Percentiles rank a stretch among this genome's conserved stretches.
These are phyloP conservation scores for Colletotrichum phormii DNA, from an alignment of 2,329 filamentous ascomycete genomes.

Conservation along the genomic window DNA sequence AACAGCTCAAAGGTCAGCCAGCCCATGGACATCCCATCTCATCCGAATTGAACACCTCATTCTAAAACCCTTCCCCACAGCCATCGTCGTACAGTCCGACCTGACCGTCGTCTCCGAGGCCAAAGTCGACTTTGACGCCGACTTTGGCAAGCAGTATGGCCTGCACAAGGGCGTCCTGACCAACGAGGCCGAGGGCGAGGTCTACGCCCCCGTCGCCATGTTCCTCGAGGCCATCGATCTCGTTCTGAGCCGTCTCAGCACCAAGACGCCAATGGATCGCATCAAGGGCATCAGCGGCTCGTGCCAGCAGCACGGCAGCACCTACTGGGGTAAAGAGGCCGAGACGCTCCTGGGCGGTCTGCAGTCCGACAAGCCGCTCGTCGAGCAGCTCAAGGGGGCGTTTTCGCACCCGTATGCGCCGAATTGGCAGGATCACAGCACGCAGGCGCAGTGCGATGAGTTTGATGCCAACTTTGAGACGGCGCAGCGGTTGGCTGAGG, in stretches of 20 bases:
- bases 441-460: constrained; percentile 88
- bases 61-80: constrained; percentile 53
- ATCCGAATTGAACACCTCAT: constrained; percentile 10
- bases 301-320: constrained; percentile 97
- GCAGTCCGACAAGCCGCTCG: constrained; percentile 69
- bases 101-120: constrained; percentile 85
- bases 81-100: constrained; percentile 84
- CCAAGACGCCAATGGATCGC: constrained; percentile 72
- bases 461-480: constrained; percentile 82
- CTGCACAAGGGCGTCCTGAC: constrained; percentile 89
- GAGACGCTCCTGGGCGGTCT: constrained; percentile 72
- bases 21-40: constrained; percentile 19
- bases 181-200: constrained; percentile 85
- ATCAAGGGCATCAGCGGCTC: constrained; percentile 89
- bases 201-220: constrained; percentile 92
- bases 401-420: constrained; percentile 90
- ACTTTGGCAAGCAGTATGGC: constrained; percentile 78
- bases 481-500: constrained; percentile 76
- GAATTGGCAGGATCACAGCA: constrained; percentile 98
- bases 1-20: constrained; percentile 88
- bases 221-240: constrained; percentile 95
- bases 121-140: constrained; percentile 94
- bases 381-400: constrained; percentile 77
- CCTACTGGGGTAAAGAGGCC: constrained; percentile 86
- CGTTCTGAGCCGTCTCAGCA: constrained; percentile 78